phyloP scores from a whole-genome alignment of 305 asterid species.

The Solanum hybrid region DNA sequence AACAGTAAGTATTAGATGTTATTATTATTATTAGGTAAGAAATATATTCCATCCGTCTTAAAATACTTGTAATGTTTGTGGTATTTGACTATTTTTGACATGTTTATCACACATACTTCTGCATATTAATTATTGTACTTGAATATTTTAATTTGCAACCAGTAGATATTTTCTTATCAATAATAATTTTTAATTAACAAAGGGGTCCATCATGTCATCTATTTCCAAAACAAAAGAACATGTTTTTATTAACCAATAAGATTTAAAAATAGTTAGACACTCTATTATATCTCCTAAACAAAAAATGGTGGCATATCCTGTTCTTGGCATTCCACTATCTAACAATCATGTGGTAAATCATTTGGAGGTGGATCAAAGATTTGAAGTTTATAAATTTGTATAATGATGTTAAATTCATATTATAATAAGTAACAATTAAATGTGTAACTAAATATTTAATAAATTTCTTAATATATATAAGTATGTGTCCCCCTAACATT shows the following conservation, averaged over 20 bases:
- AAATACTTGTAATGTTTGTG: too few relatives aligned
- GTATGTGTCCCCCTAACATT: not conserved
- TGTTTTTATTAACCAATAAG: not conserved
- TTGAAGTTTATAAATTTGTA: too few relatives aligned
- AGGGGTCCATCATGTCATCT: not conserved
- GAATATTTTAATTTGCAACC: not conserved
- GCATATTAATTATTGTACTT: not conserved
- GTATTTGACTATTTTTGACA: not conserved
- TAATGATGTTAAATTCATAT: not conserved
- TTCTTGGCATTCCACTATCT: not conserved
- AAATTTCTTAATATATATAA: not conserved
- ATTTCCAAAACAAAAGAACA: not conserved
- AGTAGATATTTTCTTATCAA: not conserved
- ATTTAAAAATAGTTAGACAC: not conserved
- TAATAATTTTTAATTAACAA: not conserved
- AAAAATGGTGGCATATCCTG: not conserved
- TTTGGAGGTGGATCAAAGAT: not conserved
- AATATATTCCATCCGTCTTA: accelerated
- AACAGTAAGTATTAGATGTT: too few relatives aligned
- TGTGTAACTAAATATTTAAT: not conserved
- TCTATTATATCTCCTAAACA: not conserved
- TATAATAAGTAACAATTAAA: not conserved
- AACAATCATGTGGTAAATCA: not conserved
- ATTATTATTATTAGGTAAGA: not conserved
- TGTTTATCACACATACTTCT: not conserved